Conservation (phyloP, 306 rosid genomes). For the Quercus variabilis region DNA sequence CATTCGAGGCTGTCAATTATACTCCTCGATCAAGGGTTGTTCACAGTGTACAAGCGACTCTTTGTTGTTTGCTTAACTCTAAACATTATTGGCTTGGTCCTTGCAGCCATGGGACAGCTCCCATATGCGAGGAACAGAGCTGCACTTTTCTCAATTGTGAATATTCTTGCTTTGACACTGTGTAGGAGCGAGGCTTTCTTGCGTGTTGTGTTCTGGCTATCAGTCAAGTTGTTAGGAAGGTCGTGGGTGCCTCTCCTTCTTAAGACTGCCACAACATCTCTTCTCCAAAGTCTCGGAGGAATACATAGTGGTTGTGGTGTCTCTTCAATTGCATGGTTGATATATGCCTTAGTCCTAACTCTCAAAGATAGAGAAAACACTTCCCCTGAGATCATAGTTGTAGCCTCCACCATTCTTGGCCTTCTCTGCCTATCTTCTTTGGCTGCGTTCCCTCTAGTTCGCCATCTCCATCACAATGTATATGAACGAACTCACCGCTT, state of each 20-base stretch:
- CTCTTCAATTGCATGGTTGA: slow-evolving; percentile 70
- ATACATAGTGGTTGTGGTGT: slow-evolving; percentile 75
- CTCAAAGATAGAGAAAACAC: slow-evolving; percentile 30
- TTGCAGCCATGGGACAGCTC: slow-evolving; percentile 42
- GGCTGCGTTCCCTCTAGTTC: slow-evolving; percentile 64
- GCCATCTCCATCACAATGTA: slow-evolving; percentile 67
- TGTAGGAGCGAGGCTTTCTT: slow-evolving; percentile 57
- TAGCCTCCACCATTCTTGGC: slow-evolving; percentile 46
- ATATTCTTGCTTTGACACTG: slow-evolving; percentile 52
- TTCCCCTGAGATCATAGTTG: slow-evolving; percentile 36
- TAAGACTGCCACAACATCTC: slow-evolving; percentile 54
- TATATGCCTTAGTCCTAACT: slow-evolving; percentile 45
- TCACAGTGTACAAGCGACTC: slow-evolving; percentile 61
- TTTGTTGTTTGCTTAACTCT: slow-evolving; percentile 38
- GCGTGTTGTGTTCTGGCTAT: slow-evolving; percentile 45
- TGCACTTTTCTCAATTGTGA: slow-evolving; percentile 54
- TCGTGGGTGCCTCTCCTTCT: slow-evolving; percentile 44
- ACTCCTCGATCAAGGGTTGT: slow-evolving; percentile 56
- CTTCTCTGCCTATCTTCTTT: slow-evolving; percentile 58
- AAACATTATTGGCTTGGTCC: slow-evolving; percentile 44
- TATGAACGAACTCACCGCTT: slow-evolving; percentile 66
- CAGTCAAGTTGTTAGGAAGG: slow-evolving; percentile 44
- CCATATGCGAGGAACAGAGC: slow-evolving; percentile 44
- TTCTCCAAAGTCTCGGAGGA: slow-evolving; percentile 73
- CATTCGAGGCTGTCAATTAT: slow-evolving; percentile 47